Conservation (phyloP, 805 yeast genomes). For the Lipomyces anomalus region DNA sequence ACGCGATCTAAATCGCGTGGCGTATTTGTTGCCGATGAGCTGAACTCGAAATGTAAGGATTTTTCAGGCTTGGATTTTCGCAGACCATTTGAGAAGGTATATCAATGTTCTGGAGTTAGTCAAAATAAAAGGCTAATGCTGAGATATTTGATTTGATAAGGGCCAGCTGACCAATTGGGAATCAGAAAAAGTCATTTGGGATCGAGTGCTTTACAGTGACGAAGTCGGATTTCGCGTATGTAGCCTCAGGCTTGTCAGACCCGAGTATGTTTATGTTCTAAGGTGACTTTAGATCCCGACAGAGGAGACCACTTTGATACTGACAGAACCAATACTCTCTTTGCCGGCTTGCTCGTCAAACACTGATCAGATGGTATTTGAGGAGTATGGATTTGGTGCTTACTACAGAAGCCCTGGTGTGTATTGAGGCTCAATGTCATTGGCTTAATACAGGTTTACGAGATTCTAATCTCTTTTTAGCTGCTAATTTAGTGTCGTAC, state of each 20-base stretch:
- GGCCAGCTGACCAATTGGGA: slow-evolving; percentile 93
- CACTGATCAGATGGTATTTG: slow-evolving; percentile 88
- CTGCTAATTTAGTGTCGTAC: not conserved
- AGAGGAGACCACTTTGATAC: slow-evolving; percentile 52
- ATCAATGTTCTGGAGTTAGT: not conserved
- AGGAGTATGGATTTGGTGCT: slow-evolving; percentile 77
- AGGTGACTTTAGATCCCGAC: slow-evolving; percentile 32
- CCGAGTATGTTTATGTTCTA: slow-evolving; percentile 24
- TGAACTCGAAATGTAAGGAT: slow-evolving; percentile 54
- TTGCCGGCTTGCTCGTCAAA: slow-evolving; percentile 75
- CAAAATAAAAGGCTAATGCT: not conserved
- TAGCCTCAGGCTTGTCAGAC: not conserved
- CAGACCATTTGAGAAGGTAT: slow-evolving; percentile 68
- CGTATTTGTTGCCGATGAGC: slow-evolving; percentile 65
- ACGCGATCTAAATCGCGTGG: slow-evolving; percentile 70
- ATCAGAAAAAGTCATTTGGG: slow-evolving; percentile 85
- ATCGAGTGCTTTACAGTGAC: slow-evolving; percentile 55
- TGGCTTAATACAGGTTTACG: too few relatives aligned
- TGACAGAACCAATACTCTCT: slow-evolving; percentile 77
- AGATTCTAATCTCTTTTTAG: too few relatives aligned
- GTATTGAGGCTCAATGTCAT: too few relatives aligned
- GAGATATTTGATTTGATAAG: not conserved
- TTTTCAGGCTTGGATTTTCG: slow-evolving; percentile 66
- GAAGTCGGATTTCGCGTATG: slow-evolving; percentile 27
- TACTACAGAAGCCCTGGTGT: slow-evolving; percentile 60